These are phyloP conservation scores for Beauveria varroae DNA, from an alignment of 2,329 filamentous ascomycete species.

Conservation along the genomic window DNA sequence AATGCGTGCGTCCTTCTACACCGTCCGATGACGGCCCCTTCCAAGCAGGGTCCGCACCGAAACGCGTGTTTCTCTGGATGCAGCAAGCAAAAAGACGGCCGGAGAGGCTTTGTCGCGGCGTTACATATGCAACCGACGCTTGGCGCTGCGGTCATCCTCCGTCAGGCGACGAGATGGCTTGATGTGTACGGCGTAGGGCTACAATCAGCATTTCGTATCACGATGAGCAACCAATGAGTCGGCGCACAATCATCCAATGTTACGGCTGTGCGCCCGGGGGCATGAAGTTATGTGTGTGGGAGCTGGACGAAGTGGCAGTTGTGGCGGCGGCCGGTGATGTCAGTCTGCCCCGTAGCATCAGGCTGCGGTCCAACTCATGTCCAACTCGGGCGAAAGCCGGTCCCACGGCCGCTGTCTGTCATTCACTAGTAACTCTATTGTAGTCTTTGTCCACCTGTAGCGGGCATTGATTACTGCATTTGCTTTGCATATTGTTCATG, in stretches of 20 bases:
- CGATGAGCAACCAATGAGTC: background rate
- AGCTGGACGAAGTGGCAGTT: background rate
- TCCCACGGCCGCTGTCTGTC: no score
- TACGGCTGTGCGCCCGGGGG: background rate
- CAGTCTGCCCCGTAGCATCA: background rate
- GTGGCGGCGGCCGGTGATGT: background rate
- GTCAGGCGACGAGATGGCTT: background rate
- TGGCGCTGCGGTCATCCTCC: background rate
- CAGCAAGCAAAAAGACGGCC: background rate
- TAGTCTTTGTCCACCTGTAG: no score
- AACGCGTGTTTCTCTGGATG: no score
- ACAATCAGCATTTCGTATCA: background rate
- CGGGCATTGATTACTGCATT: no score
- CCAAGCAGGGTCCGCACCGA: no score
- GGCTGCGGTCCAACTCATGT: background rate
- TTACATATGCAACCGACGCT: background rate
- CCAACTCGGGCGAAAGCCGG: no score
- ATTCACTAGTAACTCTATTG: no score
- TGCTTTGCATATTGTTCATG: no score
- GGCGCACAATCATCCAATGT: background rate
- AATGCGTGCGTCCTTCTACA: no score
- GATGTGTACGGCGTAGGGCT: background rate
- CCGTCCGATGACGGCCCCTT: no score
- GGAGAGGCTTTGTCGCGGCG: no score
- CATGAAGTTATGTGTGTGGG: background rate